Evolutionary conservation across 2,329 filamentous ascomycete species (phyloP), one percentile per base, ranked within the genome.

Genomic region (Elsinoe australis): DNA sequence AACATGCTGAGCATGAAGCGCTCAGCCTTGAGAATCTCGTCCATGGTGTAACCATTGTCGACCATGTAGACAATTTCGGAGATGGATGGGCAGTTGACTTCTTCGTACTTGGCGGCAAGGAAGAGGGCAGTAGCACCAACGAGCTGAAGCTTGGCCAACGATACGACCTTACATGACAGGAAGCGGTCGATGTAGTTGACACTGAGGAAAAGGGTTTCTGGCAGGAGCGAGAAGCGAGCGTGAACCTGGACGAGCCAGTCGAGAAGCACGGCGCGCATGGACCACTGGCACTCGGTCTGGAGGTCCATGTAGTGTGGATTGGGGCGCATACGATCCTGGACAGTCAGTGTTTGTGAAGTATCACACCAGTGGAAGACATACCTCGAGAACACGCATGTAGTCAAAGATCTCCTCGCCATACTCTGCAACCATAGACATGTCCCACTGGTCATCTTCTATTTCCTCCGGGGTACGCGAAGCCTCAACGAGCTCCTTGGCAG

Each of bases 41-140:
- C 89, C 12, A 79, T 76, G 2, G 78, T 85, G 68, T 95, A 98
- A 49, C 87, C 88, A 34, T 82, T 79, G 63, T 98, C 92, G 32
- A 98, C 92, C 90, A 98, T 96, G 72, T 90, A 96, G 52, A 95
- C 85, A 60, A 98, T 94, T 71, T 98, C 92, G 53, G 85, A 79
- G 17, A 98, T 81, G 1, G 90, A 95, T 18, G 89, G 92, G 66
- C 89, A 95, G 67, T 95, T 94, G 71, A 98, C 95, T 70, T 98
- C 92, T 67, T 98, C 92, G 63, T 95, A 98, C 69, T 98, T 98
- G 58, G 92, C 86, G 9, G 92, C 92, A 52, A 98, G 83, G 59
- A 96, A 89, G 56, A 98, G 84, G 19, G 92, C 92, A 3, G 92
- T 96, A 17, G 92, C 90, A 38, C 92, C 92, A 45, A 96, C 92